These are phyloP conservation scores for Tetradesmus obliquus DNA, from an alignment of 139 green algal genomes.

Conservation along the genomic window DNA sequence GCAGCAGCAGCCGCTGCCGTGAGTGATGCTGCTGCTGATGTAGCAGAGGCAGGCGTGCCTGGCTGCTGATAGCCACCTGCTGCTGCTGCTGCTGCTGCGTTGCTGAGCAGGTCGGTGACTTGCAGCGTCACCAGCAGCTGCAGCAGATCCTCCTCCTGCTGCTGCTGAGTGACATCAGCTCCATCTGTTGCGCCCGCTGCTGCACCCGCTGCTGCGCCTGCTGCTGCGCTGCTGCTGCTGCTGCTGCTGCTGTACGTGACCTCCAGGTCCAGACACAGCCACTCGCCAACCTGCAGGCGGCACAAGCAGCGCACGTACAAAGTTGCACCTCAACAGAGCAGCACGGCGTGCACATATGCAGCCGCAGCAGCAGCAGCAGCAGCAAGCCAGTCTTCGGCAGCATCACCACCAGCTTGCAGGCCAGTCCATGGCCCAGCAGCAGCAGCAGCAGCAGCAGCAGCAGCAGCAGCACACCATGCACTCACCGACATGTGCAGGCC, in stretches of 20 bases:
- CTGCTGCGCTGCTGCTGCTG: conserved; percentile 9
- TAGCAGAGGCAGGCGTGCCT: not conserved
- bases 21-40: not conserved
- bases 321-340: not conserved
- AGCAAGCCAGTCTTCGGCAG: too few species aligned
- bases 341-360: not conserved
- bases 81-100: conserved; percentile 25
- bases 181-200: not conserved
- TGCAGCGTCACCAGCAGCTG: not conserved
- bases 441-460: not conserved
- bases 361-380: too few species aligned
- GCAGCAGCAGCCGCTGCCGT: not conserved
- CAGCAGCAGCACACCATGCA: not conserved
- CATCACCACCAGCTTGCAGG: too few species aligned
- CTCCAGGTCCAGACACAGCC: conserved; percentile 14
- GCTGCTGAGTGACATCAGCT: not conserved
- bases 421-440: too few species aligned
- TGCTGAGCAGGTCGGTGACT: not conserved
- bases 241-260: not conserved
- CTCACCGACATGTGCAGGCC: conserved; percentile 37
- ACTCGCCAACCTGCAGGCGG: conserved; percentile 26
- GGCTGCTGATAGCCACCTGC: not conserved
- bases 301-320: not conserved
- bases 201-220: not conserved
- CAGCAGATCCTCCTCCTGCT: not conserved